Percentiles rank a stretch among this genome's conserved stretches.
These are phyloP conservation scores for Magnaporthales sp. DNA, from an alignment of 2,329 filamentous ascomycete genomes.

Conservation along the genomic window DNA sequence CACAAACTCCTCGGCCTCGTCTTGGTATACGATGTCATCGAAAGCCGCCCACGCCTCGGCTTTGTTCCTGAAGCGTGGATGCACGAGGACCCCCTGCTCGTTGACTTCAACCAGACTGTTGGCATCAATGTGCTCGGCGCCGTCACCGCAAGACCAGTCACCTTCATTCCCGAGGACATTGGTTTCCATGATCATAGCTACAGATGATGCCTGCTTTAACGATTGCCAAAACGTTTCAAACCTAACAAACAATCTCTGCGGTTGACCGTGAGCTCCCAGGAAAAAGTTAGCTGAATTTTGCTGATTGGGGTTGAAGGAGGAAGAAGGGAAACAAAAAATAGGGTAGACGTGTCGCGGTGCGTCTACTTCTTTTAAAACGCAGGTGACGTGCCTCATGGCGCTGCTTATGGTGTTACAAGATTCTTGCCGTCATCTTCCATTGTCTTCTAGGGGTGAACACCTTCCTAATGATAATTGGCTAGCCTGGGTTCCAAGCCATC, in stretches of 20 bases:
- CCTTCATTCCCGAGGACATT: not conserved
- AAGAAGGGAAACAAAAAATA: not conserved
- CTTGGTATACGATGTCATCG: not conserved
- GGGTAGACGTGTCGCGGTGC: too few relatives aligned
- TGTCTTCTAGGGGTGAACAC: not conserved
- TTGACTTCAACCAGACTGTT: not conserved
- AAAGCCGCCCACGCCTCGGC: not conserved
- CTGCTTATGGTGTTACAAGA: not conserved
- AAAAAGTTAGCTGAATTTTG: not conserved
- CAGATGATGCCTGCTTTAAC: not conserved
- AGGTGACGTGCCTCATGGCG: not conserved
- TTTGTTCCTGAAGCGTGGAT: too few relatives aligned
- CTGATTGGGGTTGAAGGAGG: not conserved
- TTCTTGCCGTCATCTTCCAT: not conserved
- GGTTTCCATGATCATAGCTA: not conserved
- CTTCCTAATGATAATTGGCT: not conserved
- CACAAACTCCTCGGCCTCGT: not conserved
- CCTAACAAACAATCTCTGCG: too few relatives aligned
- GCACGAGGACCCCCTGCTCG: not conserved
- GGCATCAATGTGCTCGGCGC: not conserved
- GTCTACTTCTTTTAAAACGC: not conserved
- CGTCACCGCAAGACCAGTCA: not conserved
- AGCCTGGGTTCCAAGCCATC: not conserved
- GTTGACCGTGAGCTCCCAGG: not conserved
- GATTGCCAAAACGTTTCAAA: too few relatives aligned